Base-by-base conservation (phyloP, 306 rosid genomes). In the Sechiopsis laciniata region DNA sequence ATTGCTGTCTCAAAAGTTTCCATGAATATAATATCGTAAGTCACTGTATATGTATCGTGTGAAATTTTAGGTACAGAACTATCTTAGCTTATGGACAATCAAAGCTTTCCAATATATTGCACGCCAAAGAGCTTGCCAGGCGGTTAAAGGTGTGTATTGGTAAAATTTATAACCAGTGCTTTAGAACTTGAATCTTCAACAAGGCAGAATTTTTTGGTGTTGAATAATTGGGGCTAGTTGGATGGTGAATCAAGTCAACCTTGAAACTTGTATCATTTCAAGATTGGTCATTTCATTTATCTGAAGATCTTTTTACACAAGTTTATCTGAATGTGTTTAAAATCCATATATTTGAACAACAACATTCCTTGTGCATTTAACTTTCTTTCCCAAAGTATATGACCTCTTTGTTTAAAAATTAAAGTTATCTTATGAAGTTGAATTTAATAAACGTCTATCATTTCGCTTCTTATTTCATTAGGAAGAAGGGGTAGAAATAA, bases 91-190 rank as follows among this genome's bases (percentile, higher is more conserved):
- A 90, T 85, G 89, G 87, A 55, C 97, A 88, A 73, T 88, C 97
- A 64, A 93, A 93, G 82, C 96, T 93, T 66, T 82, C 96, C 21
- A 90, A 92, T 74, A 78, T 88, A 70, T 78, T 92, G 74, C 96
- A 92, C 69, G 91, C 95, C 20, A 87, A 83, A 22, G 96, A 90
- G 82, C 96, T 92, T 67, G 55, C 96, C 45, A 88, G 88, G 81
- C 89, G 83, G 78, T 82, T 92, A 75, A 87, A 92, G 96, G 96
- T 92, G 84, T 35, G 52, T 61, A 60, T 42, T 48, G 61, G 64
- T 37, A 8, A 37, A 19, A 72, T 29, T 32, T 55, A 72, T 35
- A 55, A 53, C 52, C 17, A 11, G n/a, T 12, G 54, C 54, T 50
- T 55, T 32, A n/a, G 46, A 55, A 50, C 59, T 69, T 50, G 74